These are phyloP conservation scores for Tetracladium setigerum DNA, from an alignment of 495 filamentous ascomycete species.

Conservation along the genomic window DNA sequence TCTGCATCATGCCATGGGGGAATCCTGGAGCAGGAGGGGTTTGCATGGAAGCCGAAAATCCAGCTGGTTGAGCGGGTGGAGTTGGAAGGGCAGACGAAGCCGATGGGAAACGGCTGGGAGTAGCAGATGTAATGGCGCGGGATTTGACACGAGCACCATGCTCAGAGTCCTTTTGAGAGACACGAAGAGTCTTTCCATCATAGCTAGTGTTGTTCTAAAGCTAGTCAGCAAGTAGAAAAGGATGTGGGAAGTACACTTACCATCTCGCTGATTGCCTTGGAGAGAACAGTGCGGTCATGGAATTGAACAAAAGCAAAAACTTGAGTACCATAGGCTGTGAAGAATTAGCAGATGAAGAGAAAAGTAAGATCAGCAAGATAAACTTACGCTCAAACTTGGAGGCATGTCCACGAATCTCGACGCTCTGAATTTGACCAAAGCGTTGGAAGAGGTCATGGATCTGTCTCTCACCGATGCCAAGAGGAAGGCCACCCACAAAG, in stretches of 20 bases:
- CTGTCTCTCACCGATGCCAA: conserved; percentile 26
- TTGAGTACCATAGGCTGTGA: conserved; percentile 22
- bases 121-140: background rate
- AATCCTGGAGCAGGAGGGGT: background rate
- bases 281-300: conserved; percentile 25
- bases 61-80: background rate
- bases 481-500: conserved; percentile 43
- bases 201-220: conserved; percentile 9
- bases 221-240: conserved; percentile 4
- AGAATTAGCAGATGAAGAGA: background rate
- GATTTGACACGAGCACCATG: background rate
- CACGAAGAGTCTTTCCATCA: conserved; percentile 13
- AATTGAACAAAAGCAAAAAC: conserved; percentile 52
- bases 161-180: conserved; percentile 20
- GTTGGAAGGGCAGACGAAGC: background rate
- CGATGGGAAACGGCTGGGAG: background rate
- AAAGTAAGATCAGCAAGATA: background rate
- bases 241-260: background rate
- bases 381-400: conserved; percentile 29
- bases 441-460: conserved; percentile 29
- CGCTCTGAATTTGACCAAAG: conserved; percentile 32
- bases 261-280: conserved; percentile 27
- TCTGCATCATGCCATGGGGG: background rate
- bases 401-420: conserved; percentile 31
- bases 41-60: background rate